Percentiles rank a stretch among this genome's conserved stretches.
These are phyloP conservation scores for Cucurbita pepo DNA, from an alignment of 306 rosid genomes.

Conservation along the genomic window DNA sequence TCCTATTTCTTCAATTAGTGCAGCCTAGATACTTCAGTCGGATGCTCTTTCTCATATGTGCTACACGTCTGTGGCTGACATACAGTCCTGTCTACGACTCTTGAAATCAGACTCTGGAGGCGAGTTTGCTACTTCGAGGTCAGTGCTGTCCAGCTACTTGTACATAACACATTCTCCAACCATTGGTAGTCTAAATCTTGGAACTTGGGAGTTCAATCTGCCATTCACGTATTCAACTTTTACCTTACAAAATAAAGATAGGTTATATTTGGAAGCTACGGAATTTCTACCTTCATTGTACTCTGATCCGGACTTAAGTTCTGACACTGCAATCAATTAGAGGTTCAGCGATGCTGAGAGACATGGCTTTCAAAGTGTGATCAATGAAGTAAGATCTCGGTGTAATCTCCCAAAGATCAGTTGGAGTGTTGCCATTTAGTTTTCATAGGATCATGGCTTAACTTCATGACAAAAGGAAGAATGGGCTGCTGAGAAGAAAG, in stretches of 20 bases:
- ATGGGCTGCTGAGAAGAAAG: neutral
- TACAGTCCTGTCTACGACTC: conserved; percentile 10
- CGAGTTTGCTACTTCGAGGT: neutral
- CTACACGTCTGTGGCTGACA: conserved; percentile 3
- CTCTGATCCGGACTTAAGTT: neutral
- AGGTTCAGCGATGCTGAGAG: neutral
- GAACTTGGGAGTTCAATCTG: conserved; percentile 14
- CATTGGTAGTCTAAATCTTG: conserved; percentile 8
- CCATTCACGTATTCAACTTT: conserved; percentile 4
- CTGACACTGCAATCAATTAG: neutral
- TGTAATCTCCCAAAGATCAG: neutral
- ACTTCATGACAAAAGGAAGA: neutral
- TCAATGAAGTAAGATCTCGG: neutral
- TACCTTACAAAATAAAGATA: conserved; percentile 9
- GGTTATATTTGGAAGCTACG: conserved; percentile 2
- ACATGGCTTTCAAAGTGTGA: conserved; percentile 13
- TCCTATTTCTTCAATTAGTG: conserved; percentile 73
- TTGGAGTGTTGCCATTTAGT: neutral
- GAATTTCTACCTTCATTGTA: neutral
- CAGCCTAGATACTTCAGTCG: conserved; percentile 6
- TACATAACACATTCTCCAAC: conserved; percentile 12
- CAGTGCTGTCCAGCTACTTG: conserved; percentile 9
- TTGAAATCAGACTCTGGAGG: conserved; percentile 10
- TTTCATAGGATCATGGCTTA: neutral
- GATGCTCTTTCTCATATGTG: conserved; percentile 5